Evolutionary conservation across 2,329 filamentous ascomycete genomes (phyloP), one percentile per base, ranked within the genome.

Genomic region (Nigrospora oryzae): DNA sequence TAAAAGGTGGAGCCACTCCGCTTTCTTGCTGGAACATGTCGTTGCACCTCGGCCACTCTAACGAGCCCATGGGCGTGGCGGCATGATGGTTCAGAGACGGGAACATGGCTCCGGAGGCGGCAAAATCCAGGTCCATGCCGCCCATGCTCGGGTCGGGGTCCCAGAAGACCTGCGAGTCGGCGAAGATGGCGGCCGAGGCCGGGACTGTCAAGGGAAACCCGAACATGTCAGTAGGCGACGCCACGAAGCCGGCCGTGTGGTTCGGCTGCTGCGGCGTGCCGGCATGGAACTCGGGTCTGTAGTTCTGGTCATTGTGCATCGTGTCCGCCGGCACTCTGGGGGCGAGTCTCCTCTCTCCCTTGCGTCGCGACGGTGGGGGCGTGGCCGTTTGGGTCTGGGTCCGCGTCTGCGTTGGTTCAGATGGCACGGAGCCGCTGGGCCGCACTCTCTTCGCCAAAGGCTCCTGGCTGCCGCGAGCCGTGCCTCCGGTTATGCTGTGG

Each of bases 71-170:
- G 28, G 69, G 62, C 36, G 71, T 70, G 38, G 79, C 66, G 19
- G 54, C 30, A 17, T 44, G 42, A 36, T 79, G 65, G 16, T 53
- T 65, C 2, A 64, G 53, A 16, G 60, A 55, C 44, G 66, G 66
- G 51, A 78, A 77, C 32, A 74, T 59, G 16, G 64, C 56, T 16
- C 63, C 65, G 16, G 70, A 61, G 15, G 65, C 60, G 39, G 65
- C 62, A 48, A 81, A 82, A 53, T 82, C 78, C 43, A 83, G 62
- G 46, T 81, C 77, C 74, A 83, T 80, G 19, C 65, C 69, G 36
- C 58, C 60, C 69, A 81, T 74, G 47, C 61, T 60, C 32, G 63
- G 55, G 42, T 74, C 70, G 4, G 70, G 64, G 47, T 80, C 76
- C 80, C 79, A 83, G 50, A 81, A 82, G 34, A 59, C 52, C 40